phyloP scores from a whole-genome alignment of 2,329 filamentous ascomycete species.

The Sclerotiophoma versabilis region DNA sequence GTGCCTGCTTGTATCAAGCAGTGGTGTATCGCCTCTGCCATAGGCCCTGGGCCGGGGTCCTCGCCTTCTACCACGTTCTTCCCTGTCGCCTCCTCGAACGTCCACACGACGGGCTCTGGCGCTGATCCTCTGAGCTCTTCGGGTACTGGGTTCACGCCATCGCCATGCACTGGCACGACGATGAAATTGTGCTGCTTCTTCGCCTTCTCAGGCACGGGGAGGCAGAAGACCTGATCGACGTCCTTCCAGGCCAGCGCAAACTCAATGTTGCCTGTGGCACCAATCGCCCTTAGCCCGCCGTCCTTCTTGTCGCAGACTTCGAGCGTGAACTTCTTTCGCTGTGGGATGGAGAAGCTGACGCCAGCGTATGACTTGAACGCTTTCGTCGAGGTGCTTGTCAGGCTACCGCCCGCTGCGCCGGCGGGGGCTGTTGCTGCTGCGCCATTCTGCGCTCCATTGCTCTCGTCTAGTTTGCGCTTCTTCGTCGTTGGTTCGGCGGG shows the following conservation, averaged over 20 bases:
- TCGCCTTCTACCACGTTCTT: slow-evolving; percentile 54
- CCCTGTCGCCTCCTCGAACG: slow-evolving; percentile 61
- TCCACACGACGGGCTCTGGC: slow-evolving; percentile 67
- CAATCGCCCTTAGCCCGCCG: slow-evolving; percentile 57
- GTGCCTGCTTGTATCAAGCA: slow-evolving; percentile 52
- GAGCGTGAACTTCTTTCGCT: slow-evolving; percentile 69
- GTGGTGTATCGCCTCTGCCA: slow-evolving; percentile 56
- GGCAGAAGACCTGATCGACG: slow-evolving; percentile 65
- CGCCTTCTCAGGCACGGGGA: slow-evolving; percentile 70
- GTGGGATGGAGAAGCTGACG: slow-evolving; percentile 67
- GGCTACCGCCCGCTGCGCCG: slow-evolving; percentile 17
- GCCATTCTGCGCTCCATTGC: slow-evolving; percentile 28
- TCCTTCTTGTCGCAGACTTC: slow-evolving; percentile 58
- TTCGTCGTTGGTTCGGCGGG: slow-evolving; percentile 42
- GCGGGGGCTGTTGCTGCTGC: background rate
- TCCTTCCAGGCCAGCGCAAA: slow-evolving; percentile 60
- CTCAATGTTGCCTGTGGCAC: slow-evolving; percentile 61
- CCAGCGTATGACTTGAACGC: slow-evolving; percentile 52
- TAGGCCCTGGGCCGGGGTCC: slow-evolving; percentile 48
- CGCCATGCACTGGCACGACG: slow-evolving; percentile 61
- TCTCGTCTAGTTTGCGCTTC: slow-evolving; percentile 50
- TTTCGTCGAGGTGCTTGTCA: slow-evolving; percentile 32
- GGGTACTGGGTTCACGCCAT: slow-evolving; percentile 56
- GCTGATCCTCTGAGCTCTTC: slow-evolving; percentile 48
- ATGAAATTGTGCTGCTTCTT: slow-evolving; percentile 70